Base-by-base conservation (phyloP, 2,329 filamentous ascomycete species). In the Penicillium sp. region DNA sequence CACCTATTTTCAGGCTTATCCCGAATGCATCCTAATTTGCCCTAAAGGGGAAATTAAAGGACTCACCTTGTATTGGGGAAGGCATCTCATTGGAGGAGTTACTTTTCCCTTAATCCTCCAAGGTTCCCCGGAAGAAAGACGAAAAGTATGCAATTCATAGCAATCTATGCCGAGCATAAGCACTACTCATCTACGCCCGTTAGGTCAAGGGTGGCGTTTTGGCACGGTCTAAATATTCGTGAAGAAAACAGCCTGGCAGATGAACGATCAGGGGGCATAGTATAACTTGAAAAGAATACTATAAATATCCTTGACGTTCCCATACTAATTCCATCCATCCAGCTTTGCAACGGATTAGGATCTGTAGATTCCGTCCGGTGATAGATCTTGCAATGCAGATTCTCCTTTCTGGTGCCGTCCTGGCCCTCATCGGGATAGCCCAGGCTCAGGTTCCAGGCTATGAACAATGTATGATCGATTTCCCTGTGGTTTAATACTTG, bases 371-470 rank as follows among this genome's bases (percentile, higher is more conserved):
- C 5, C 7, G 16, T 22, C 12, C 2, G 3, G 14, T 3, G 31
- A 4, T 26, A 47, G 5, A 40, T 17, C 33, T 37, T 16, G 49
- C 10, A n/a, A 67, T 61, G 58, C 52, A 54, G 25, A n/a, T 50
- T 25, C 38, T 58, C 7, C 36, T 41, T 8, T 19, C 50, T 25
- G 36, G 58, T 37, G 55, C 56, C 28, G 33, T 65, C 38, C 51
- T 48, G 35, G 51, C 55, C 17, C 37, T 61, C 14, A 7, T 55
- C 8, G 33, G 48, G 19, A 36, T 53, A 40, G 30, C 46, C 17
- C 59, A 60, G 37, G 60, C 64, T 16, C 60, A 62, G 28, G 57
- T 55, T 19, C 43, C 19, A 31, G 57, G 53, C 31, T 61, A 56
- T 25, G 60, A 55, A 11, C 60, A 61, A 46, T 61, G 60, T 58